Percentiles rank a stretch among this genome's conserved stretches.
Conservation (phyloP, 192 early-diverging fungal species). For the Haplosporangium gracile region DNA sequence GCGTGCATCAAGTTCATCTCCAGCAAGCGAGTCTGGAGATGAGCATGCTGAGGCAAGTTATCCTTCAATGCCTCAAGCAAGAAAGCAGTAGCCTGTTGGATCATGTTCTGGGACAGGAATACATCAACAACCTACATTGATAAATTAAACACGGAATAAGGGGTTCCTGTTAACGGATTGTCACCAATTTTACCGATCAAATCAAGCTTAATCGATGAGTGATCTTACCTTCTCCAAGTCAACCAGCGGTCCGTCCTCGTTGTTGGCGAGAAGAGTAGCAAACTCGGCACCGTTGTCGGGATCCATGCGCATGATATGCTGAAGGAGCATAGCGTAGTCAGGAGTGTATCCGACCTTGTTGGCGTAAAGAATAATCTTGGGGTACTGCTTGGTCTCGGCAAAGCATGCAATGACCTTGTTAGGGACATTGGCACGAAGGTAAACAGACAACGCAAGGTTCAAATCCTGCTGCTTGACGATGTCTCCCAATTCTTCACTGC, state of each 20-base stretch:
- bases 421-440: conserved; percentile 93
- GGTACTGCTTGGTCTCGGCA: conserved; percentile 95
- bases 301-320: conserved; percentile 90
- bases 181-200: conserved; percentile 2
- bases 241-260: conserved; percentile 87
- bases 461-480: conserved; percentile 93
- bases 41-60: conserved; percentile 91
- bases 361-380: conserved; percentile 97
- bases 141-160: not conserved
- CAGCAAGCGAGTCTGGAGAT: conserved; percentile 93
- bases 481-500: conserved; percentile 98
- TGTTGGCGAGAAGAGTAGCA: conserved; percentile 88
- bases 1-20: conserved; percentile 98
- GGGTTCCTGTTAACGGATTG: not conserved
- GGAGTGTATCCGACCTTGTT: conserved; percentile 94
- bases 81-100: conserved; percentile 98
- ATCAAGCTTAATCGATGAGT: not conserved
- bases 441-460: conserved; percentile 92
- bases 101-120: conserved; percentile 92
- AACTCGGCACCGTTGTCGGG: conserved; percentile 96
- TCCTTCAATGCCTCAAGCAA: conserved; percentile 96
- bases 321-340: conserved; percentile 92
- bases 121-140: conserved; percentile 87
- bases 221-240: conserved; percentile 76
- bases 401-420: conserved; percentile 96